Evolutionary conservation across 768 basidiomycete genomes (phyloP).

Genomic region (Boletus vinaceobasis): DNA sequence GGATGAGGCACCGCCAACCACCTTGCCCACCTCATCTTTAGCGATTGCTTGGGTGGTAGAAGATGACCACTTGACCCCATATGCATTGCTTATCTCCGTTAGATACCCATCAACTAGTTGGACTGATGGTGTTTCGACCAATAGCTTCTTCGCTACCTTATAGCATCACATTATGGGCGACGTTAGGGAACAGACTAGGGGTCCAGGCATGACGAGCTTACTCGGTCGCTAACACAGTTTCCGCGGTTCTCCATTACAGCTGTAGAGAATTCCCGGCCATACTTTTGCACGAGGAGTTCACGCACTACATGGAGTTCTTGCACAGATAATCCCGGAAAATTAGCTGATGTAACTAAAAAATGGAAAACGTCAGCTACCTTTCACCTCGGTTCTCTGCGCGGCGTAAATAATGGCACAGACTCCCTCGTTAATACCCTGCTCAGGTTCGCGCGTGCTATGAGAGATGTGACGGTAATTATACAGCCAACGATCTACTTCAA

Average conservation of each 20-base stretch:
- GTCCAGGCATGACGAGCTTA: slow-evolving; percentile 35
- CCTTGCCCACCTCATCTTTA: slow-evolving; percentile 34
- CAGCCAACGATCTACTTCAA: slow-evolving; percentile 3
- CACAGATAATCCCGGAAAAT: background rate
- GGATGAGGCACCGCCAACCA: slow-evolving; percentile 33
- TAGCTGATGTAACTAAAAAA: background rate
- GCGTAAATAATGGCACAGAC: slow-evolving; percentile 88
- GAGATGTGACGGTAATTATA: slow-evolving; percentile 7
- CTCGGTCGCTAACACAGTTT: slow-evolving; percentile 78
- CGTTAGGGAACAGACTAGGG: background rate
- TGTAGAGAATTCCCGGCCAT: slow-evolving; percentile 83
- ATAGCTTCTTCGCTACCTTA: slow-evolving; percentile 75
- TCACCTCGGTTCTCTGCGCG: slow-evolving; percentile 86
- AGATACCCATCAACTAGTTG: slow-evolving; percentile 87
- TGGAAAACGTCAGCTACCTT: slow-evolving; percentile 46
- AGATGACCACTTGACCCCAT: slow-evolving; percentile 67
- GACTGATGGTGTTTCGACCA: slow-evolving; percentile 61
- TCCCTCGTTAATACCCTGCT: slow-evolving; percentile 82
- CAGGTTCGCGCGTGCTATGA: slow-evolving; percentile 73
- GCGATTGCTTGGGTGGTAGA: slow-evolving; percentile 26
- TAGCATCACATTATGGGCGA: background rate
- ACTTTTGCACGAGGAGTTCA: slow-evolving; percentile 95
- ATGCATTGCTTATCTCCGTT: slow-evolving; percentile 84
- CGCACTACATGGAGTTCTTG: slow-evolving; percentile 86
- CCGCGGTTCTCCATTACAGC: slow-evolving; percentile 85